Evolutionary conservation across 2,329 filamentous ascomycete genomes (phyloP).

Genomic region (Thermomyces lanuginosus): DNA sequence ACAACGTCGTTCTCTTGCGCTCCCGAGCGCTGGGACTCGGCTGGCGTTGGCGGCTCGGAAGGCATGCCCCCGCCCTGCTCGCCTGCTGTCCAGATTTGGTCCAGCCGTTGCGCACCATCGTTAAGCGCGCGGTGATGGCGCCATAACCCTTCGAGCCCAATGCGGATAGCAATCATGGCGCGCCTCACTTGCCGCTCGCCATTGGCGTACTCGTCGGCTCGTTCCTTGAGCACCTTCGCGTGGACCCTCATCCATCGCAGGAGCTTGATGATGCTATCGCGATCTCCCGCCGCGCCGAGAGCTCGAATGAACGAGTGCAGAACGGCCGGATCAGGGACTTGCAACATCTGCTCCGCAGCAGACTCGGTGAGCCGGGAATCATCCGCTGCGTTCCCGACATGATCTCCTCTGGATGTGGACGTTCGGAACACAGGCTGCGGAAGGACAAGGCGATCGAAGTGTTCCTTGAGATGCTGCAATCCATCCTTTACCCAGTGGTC

Average conservation of each 20-base stretch:
- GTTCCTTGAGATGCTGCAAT: conserved; percentile 17
- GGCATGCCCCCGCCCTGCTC: neutral
- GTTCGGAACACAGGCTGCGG: conserved; percentile 6
- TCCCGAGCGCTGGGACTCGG: conserved; percentile 7
- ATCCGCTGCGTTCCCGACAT: neutral
- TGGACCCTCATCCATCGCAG: conserved; percentile 27
- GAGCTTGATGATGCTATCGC: conserved; percentile 23
- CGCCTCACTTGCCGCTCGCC: conserved; percentile 24
- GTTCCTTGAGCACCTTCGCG: conserved; percentile 16
- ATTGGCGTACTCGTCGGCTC: conserved; percentile 21
- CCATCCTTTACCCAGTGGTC: conserved; percentile 18
- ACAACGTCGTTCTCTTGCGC: too few species aligned
- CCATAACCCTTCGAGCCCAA: conserved; percentile 23
- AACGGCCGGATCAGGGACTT: conserved; percentile 21
- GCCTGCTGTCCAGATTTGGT: neutral
- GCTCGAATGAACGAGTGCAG: conserved; percentile 28
- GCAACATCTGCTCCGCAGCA: conserved; percentile 10
- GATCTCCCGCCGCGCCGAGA: conserved; percentile 25
- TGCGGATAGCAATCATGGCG: conserved; percentile 23
- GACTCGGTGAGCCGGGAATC: neutral
- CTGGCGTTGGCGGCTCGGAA: too few species aligned
- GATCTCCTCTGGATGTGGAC: neutral
- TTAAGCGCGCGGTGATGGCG: neutral
- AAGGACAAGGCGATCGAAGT: conserved; percentile 22
- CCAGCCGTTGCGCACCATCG: neutral